Evolutionary conservation across 176 grass and related monocot species (phyloP).

Genomic region (Musa schizocarpa): DNA sequence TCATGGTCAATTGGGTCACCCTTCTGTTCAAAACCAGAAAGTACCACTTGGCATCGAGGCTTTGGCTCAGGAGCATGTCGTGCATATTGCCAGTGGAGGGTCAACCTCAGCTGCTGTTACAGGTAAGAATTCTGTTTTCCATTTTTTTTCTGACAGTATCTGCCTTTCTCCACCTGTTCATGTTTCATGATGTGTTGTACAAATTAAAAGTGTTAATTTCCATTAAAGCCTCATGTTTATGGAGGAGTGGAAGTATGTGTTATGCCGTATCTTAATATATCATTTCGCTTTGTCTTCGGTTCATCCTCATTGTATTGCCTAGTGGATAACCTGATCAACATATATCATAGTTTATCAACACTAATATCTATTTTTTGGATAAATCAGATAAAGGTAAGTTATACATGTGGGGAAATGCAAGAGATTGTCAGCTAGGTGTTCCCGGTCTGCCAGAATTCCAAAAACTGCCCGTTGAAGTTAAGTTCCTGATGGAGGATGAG

Average conservation of each 20-base stretch:
- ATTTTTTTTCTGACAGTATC: neutral
- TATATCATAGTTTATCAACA: neutral
- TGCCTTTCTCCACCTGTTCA: neutral
- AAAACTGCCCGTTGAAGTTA: slow-evolving; percentile 62
- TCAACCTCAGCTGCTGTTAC: slow-evolving; percentile 96
- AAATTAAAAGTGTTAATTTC: neutral
- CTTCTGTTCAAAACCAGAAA: slow-evolving; percentile 62
- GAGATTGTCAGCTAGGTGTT: slow-evolving; percentile 81
- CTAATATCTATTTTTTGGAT: slow-evolving; percentile 14
- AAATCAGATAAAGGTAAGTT: slow-evolving; percentile 60
- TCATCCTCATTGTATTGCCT: too few relatives aligned
- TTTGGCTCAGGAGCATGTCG: slow-evolving; percentile 49
- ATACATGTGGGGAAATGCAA: slow-evolving; percentile 98
- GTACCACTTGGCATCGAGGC: slow-evolving; percentile 61
- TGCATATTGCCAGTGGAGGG: slow-evolving; percentile 77
- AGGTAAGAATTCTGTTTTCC: slow-evolving; percentile 27
- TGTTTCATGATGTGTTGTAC: neutral
- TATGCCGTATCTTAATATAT: too few relatives aligned
- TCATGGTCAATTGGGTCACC: slow-evolving; percentile 83
- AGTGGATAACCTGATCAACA: neutral
- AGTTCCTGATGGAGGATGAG: slow-evolving; percentile 64
- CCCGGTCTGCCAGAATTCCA: slow-evolving; percentile 63
- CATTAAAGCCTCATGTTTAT: too few relatives aligned
- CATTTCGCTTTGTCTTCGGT: too few relatives aligned
- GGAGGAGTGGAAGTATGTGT: too few relatives aligned